phyloP scores from a whole-genome alignment of 2,329 filamentous ascomycete species.

The Nemania sp. region DNA sequence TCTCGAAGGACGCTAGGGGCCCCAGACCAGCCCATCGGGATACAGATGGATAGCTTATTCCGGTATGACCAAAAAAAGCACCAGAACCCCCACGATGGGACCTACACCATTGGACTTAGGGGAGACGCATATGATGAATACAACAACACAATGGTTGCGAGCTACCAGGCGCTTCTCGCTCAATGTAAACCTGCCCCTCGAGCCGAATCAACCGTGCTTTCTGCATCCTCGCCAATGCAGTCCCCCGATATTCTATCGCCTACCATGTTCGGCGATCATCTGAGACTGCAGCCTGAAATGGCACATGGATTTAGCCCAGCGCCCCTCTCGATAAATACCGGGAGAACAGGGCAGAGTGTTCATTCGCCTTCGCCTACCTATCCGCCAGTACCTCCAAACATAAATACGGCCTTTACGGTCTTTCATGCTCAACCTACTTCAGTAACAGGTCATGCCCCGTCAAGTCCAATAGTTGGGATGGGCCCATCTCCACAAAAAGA shows the following conservation, averaged over 20 bases:
- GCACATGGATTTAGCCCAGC: slow-evolving; percentile 12
- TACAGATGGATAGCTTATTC: slow-evolving; percentile 45
- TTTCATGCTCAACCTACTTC: slow-evolving; percentile 14
- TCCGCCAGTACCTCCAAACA: slow-evolving; percentile 5
- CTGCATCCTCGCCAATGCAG: slow-evolving; percentile 10
- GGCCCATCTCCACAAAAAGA: slow-evolving; percentile 7
- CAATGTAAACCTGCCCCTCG: slow-evolving; percentile 9
- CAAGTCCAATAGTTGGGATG: slow-evolving; percentile 11
- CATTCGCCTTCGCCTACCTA: slow-evolving; percentile 23
- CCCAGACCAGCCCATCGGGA: slow-evolving; percentile 41
- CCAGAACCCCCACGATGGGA: slow-evolving; percentile 29
- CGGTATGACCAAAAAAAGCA: slow-evolving; percentile 42
- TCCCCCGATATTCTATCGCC: slow-evolving; percentile 10
- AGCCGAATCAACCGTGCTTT: slow-evolving; percentile 9
- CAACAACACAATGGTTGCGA: slow-evolving; percentile 28
- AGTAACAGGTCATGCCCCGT: background rate
- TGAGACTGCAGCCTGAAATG: slow-evolving; percentile 2
- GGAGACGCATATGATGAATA: slow-evolving; percentile 28
- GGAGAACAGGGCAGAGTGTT: slow-evolving; percentile 5
- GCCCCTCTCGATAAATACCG: slow-evolving; percentile 6
- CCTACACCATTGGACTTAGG: slow-evolving; percentile 18
- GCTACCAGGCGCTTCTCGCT: slow-evolving; percentile 27
- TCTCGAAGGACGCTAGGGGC: slow-evolving; percentile 53
- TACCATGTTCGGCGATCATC: slow-evolving; percentile 4
- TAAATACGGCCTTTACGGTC: slow-evolving; percentile 11